Percentiles rank a stretch among this genome's conserved stretches.
These are phyloP conservation scores for Penicillium paneum DNA, from an alignment of 2,329 filamentous ascomycete species.

Conservation along the genomic window DNA sequence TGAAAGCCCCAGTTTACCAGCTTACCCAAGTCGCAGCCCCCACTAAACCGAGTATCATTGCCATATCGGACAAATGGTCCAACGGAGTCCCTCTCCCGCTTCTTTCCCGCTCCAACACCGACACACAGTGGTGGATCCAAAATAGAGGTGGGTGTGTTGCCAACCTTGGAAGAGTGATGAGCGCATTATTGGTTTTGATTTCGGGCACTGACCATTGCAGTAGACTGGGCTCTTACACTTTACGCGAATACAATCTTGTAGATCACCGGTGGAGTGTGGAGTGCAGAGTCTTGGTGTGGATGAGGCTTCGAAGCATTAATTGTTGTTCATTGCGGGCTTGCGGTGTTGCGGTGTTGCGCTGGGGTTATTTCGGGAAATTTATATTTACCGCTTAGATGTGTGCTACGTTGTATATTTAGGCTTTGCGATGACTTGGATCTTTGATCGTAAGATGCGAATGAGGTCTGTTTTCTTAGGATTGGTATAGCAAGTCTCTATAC, in stretches of 20 bases:
- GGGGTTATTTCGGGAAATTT: not conserved
- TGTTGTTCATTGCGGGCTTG: not conserved
- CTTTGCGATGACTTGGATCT: not conserved
- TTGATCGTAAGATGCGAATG: not conserved
- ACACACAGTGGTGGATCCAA: not conserved
- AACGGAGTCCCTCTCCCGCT: slow-evolving; percentile 4
- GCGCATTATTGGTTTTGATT: slow-evolving; percentile 3
- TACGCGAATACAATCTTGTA: slow-evolving; percentile 1
- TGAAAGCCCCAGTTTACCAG: slow-evolving; percentile 1
- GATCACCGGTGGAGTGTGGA: slow-evolving; percentile 5
- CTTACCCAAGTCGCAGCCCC: not conserved
- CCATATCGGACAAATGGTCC: slow-evolving; percentile 5
- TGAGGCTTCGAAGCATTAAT: not conserved
- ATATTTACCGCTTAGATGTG: not conserved
- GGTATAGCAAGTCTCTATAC: not conserved
- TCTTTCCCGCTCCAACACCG: not conserved
- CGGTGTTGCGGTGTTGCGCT: not conserved
- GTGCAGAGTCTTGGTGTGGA: not conserved
- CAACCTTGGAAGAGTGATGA: not conserved
- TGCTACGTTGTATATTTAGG: not conserved
- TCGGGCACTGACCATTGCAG: slow-evolving; percentile 2
- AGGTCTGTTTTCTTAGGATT: too few species aligned
- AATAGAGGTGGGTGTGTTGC: not conserved
- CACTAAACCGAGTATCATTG: slow-evolving; percentile 3
- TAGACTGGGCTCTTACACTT: not conserved